A percentile compares a stretch with the other conserved stretches of the same genome.
phyloP scores from a whole-genome alignment of 1,139 yeast genomes.

The Taphrina pruni region DNA sequence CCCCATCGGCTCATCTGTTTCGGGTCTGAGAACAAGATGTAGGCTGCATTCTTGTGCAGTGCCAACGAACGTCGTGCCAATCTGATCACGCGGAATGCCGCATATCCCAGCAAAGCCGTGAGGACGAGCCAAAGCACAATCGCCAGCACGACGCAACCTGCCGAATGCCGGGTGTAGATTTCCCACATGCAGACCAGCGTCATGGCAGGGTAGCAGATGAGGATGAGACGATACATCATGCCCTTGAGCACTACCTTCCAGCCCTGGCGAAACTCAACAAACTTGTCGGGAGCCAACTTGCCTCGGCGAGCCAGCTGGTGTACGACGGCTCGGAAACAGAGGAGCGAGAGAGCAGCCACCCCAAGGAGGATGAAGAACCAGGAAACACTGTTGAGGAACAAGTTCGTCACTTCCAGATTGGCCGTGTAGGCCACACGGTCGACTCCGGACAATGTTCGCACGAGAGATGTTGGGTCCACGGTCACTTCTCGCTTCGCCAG shows the following conservation, averaged over 20 bases:
- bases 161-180: constrained; percentile 78
- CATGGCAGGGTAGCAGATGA: constrained; percentile 65
- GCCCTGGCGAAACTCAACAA: constrained; percentile 76
- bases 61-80: constrained; percentile 74
- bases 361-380: constrained; percentile 80
- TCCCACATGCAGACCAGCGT: constrained; percentile 88
- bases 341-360: constrained; percentile 66
- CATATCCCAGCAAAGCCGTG: constrained; percentile 68
- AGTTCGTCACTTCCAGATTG: constrained; percentile 79
- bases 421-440: constrained; percentile 88
- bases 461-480: constrained; percentile 64
- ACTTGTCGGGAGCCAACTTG: constrained; percentile 58
- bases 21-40: constrained; percentile 83
- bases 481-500: constrained; percentile 44
- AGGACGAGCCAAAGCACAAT: constrained; percentile 66
- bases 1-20: constrained; percentile 85
- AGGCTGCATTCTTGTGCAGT: constrained; percentile 89
- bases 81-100: constrained; percentile 70
- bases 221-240: constrained; percentile 73
- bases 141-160: constrained; percentile 81
- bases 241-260: constrained; percentile 87
- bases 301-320: constrained; percentile 72
- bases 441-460: constrained; percentile 72
- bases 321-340: constrained; percentile 65
- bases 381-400: constrained; percentile 84